phyloP scores from a whole-genome alignment of 1,284 basidiomycete species.

The Naganishia albida region DNA sequence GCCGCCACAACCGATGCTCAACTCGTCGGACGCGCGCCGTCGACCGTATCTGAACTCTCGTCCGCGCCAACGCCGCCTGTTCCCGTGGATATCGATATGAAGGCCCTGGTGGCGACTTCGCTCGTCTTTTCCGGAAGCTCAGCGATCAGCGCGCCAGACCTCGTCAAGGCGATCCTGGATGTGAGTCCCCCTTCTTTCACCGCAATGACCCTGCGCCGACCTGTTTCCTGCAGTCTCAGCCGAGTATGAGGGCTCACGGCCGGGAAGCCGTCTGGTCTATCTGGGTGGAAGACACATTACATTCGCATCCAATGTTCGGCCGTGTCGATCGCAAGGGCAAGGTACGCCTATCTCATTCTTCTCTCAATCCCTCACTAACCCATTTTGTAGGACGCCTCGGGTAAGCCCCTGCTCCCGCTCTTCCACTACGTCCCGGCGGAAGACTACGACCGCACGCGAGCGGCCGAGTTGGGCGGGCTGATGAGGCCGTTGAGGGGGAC shows the following conservation, averaged over 20 bases:
- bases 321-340: constrained; percentile 53
- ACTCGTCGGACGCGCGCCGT: constrained; percentile 16
- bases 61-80: constrained; percentile 29
- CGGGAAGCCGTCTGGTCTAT: constrained; percentile 45
- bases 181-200: constrained; percentile 38
- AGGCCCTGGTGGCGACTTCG: constrained; percentile 51
- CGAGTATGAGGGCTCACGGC: constrained; percentile 45
- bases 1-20: neutral
- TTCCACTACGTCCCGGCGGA: constrained; percentile 52
- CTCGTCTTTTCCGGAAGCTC: constrained; percentile 54
- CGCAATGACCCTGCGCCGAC: neutral
- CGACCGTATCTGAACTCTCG: neutral
- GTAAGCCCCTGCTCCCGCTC: constrained; percentile 51
- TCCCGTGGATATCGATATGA: constrained; percentile 45
- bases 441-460: constrained; percentile 50
- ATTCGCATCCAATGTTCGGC: constrained; percentile 52
- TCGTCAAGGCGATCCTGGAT: constrained; percentile 53
- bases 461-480: constrained; percentile 51
- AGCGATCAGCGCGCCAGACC: constrained; percentile 51
- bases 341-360: constrained; percentile 34
- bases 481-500: constrained; percentile 52
- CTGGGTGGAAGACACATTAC: constrained; percentile 46
- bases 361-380: neutral
- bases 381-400: constrained; percentile 46
- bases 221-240: constrained; percentile 43